phyloP scores from a whole-genome alignment of 2,329 filamentous ascomycete genomes.

The Leptosphaerulina australis region DNA sequence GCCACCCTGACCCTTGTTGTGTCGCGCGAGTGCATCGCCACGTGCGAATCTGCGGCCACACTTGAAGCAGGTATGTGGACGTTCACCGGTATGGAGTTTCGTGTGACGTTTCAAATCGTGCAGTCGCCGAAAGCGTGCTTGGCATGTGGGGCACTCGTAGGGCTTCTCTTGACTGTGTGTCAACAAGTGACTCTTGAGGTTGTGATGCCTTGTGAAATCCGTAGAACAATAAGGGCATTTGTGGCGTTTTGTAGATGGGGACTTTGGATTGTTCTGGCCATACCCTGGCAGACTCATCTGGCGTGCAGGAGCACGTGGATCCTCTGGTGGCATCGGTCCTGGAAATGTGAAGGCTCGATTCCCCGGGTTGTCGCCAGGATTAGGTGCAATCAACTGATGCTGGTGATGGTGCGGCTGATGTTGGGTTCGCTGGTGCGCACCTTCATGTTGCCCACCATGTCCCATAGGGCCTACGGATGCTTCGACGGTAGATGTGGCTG shows the following conservation, averaged over 20 bases:
- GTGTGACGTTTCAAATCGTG: constrained; percentile 96
- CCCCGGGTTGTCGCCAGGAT: constrained; percentile 44
- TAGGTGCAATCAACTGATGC: constrained; percentile 45
- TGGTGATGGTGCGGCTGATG: constrained; percentile 39
- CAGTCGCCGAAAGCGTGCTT: constrained; percentile 87
- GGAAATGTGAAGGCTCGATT: constrained; percentile 70
- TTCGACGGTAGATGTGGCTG: constrained; percentile 58
- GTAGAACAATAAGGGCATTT: constrained; percentile 96
- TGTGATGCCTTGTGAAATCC: constrained; percentile 96
- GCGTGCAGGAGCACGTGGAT: constrained; percentile 59
- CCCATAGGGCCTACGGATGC: constrained; percentile 55
- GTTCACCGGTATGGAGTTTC: constrained; percentile 95
- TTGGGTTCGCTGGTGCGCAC: constrained; percentile 44
- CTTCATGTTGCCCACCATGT: constrained; percentile 43
- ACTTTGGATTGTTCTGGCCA: constrained; percentile 65
- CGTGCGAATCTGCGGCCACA: constrained; percentile 94
- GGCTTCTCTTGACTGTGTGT: constrained; percentile 99
- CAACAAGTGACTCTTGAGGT: constrained; percentile 94
- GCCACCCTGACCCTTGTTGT: constrained; percentile 93
- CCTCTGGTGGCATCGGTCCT: constrained; percentile 58
- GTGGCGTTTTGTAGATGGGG: constrained; percentile 84
- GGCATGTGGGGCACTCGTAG: constrained; percentile 90
- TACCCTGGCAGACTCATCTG: constrained; percentile 66
- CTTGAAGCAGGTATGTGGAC: constrained; percentile 92
- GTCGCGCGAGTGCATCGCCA: constrained; percentile 90